phyloP scores from a whole-genome alignment of 306 rosid genomes.

The Prunus dulcis region DNA sequence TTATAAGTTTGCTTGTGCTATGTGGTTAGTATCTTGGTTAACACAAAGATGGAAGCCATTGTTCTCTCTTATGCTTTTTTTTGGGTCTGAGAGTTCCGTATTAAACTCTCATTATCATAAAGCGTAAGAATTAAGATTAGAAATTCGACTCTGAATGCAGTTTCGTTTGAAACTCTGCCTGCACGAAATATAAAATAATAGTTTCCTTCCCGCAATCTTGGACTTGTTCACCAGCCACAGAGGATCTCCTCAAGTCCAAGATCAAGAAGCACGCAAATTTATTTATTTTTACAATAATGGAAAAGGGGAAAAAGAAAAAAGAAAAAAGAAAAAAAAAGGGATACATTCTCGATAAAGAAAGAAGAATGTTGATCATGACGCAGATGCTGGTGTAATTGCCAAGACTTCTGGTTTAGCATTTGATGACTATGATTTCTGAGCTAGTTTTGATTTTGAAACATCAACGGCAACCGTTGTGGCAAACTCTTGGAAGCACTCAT shows the following conservation, averaged over 20 bases:
- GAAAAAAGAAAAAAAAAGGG: background rate
- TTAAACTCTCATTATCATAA: no score
- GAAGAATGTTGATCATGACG: background rate
- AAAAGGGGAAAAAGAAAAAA: no score
- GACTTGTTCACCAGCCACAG: background rate
- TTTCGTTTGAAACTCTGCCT: background rate
- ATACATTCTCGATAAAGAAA: background rate
- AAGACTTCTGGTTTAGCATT: slow-evolving; percentile 5
- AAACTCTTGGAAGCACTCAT: slow-evolving; percentile 47
- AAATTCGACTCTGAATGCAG: no score
- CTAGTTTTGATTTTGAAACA: background rate
- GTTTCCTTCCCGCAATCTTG: background rate
- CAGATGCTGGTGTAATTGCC: background rate
- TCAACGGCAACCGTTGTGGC: background rate
- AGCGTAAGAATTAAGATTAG: no score
- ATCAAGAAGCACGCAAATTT: no score
- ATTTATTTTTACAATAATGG: background rate
- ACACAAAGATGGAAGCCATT: background rate
- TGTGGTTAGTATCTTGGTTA: background rate
- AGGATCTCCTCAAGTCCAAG: background rate
- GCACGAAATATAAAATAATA: background rate
- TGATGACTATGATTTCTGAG: background rate
- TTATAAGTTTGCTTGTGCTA: slow-evolving; percentile 12
- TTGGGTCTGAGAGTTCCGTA: no score
- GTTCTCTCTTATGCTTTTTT: no score